Base-by-base conservation (phyloP, 768 basidiomycete genomes). In the Mycena galericulata region DNA sequence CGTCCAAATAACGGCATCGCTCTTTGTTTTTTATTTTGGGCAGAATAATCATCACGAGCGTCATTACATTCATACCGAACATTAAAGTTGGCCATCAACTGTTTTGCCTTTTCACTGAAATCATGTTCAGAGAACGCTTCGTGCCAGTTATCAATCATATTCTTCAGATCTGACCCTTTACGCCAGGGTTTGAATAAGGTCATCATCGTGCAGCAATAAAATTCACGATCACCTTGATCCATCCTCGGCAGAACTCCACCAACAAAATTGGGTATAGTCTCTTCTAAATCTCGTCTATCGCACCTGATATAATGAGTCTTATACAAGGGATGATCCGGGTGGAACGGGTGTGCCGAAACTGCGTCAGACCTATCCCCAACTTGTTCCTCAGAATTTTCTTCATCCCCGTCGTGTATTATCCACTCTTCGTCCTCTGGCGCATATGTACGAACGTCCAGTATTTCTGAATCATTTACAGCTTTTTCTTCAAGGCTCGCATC, bases 131-230 rank as follows among this genome's bases (percentile, higher is more conserved):
- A 15, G 62, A 78, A 80, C 5, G 75, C 61, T 40, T 75, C 69
- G 71, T 74, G 74, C 77, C 77, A 82, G 22, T 65, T 70, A 29
- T 67, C 29, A 7, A 71, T 46, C 1, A 43, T 38, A 26, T 59
- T 14, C 55, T 73, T 75, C 24, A 79, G 61, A 36, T 79, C 77
- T 20, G 53, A 55, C 7, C 74, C 76, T 30, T 22, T 49, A 26
- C 75, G 55, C 81, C 81, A 81, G 2, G 79, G 78, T 38, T 73
- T 76, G 49, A 80, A 78, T 18, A 80, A 66, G 8, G 75, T 73
- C 9, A 79, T 50, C 79, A 81, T 80, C 8, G 75, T 73, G 8
- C 49, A 20, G 65, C 78, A 79, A 65, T 79, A 80, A 32, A 69
- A 77, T 45, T 79, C 77, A 30, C 73, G 67, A 57, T 79, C 75